phyloP scores from a whole-genome alignment of 768 basidiomycete genomes.

The Tulasnella sp. region DNA sequence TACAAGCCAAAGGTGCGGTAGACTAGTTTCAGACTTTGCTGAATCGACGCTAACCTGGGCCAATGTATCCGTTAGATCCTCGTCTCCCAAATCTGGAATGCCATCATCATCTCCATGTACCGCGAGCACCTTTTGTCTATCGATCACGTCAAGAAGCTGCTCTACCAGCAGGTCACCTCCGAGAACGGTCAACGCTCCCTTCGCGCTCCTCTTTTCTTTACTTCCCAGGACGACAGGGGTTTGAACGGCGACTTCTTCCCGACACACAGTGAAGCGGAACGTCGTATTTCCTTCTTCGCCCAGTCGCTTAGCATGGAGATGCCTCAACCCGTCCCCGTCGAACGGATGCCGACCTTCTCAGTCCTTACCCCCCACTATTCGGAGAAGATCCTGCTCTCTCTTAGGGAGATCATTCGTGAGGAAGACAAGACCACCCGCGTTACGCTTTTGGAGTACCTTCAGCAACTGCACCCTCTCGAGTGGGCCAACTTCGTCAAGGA shows the following conservation, averaged over 20 bases:
- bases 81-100: conserved; percentile 99
- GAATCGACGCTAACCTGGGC: background rate
- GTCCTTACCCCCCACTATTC: conserved; percentile 98
- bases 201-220: conserved; percentile 96
- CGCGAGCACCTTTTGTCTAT: conserved; percentile 96
- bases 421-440: conserved; percentile 97
- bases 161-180: conserved; percentile 95
- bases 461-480: conserved; percentile 95
- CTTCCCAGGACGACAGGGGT: conserved; percentile 87
- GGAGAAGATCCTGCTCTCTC: conserved; percentile 96
- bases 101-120: conserved; percentile 99
- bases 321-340: conserved; percentile 89
- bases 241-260: conserved; percentile 93
- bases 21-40: background rate
- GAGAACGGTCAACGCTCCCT: conserved; percentile 87
- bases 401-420: conserved; percentile 97
- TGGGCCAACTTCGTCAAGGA: conserved; percentile 99
- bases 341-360: conserved; percentile 99
- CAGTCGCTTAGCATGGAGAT: conserved; percentile 94
- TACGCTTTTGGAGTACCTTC: conserved; percentile 95
- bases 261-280: conserved; percentile 88
- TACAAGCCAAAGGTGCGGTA: conserved; percentile 92
- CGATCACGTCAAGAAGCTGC: conserved; percentile 95
- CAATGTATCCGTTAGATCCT: conserved; percentile 62
- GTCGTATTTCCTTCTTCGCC: conserved; percentile 97